Evolutionary conservation across 2,329 filamentous ascomycete species (phyloP).

Genomic region (Dactylellina parvicollis): DNA sequence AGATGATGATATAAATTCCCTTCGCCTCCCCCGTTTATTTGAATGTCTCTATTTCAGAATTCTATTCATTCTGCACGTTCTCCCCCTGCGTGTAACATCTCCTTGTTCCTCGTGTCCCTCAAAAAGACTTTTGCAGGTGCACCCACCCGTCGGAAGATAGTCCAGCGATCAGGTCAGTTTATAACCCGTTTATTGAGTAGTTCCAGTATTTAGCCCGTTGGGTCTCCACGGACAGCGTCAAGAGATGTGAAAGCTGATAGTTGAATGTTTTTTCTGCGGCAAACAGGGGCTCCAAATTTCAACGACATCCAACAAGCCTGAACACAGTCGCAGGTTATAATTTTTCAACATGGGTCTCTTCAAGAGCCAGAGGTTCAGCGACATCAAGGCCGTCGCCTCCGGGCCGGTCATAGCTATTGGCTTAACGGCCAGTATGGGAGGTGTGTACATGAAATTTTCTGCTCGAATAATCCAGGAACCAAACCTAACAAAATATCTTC

Average conservation of each 20-base stretch:
- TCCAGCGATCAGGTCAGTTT: slow-evolving; percentile 19
- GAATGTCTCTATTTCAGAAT: not conserved
- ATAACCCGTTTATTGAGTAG: slow-evolving; percentile 2
- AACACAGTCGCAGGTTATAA: not conserved
- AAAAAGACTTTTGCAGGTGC: not conserved
- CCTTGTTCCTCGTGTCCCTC: not conserved
- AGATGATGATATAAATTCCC: slow-evolving; percentile 38
- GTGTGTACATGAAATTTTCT: not conserved
- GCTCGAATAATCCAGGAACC: not conserved
- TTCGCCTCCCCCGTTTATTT: slow-evolving; percentile 4
- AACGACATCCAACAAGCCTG: not conserved
- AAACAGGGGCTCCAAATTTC: not conserved
- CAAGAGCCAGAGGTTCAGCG: slow-evolving; percentile 40
- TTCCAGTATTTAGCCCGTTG: not conserved
- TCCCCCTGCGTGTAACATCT: slow-evolving; percentile 5
- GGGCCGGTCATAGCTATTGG: slow-evolving; percentile 53
- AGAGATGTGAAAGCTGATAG: no score
- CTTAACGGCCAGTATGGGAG: slow-evolving; percentile 50
- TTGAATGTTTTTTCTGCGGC: not conserved
- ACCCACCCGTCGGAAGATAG: slow-evolving; percentile 17
- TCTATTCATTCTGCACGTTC: not conserved
- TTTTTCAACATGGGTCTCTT: slow-evolving; percentile 40
- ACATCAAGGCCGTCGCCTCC: slow-evolving; percentile 52
- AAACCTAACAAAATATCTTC: not conserved
- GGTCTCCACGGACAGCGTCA: no score